These are phyloP conservation scores for Larix kaempferi DNA, from an alignment of 75 land plant genomes.

Conservation along the genomic window DNA sequence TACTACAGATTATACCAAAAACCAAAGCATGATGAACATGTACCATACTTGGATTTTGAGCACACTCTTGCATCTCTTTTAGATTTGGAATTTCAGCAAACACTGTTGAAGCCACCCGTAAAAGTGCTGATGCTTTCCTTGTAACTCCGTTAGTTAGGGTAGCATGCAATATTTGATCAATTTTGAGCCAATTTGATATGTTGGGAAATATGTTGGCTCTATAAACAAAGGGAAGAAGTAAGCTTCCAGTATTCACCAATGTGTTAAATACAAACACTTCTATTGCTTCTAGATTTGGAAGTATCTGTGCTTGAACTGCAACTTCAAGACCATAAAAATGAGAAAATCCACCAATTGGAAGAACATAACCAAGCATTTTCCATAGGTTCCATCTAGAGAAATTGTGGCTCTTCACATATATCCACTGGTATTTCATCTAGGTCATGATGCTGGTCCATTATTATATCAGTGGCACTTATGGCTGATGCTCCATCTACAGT, in stretches of 20 bases:
- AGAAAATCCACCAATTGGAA: conserved; percentile 95
- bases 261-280: conserved; percentile 39
- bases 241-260: conserved; percentile 65
- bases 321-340: conserved; percentile 91
- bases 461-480: background rate
- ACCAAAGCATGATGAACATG: too few relatives aligned
- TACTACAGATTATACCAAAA: too few relatives aligned
- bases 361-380: conserved; percentile 86
- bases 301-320: conserved; percentile 58
- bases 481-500: background rate
- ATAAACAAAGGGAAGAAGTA: conserved; percentile 79
- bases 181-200: too few relatives aligned
- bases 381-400: conserved; percentile 56
- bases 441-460: background rate
- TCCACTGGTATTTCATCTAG: background rate
- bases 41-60: background rate
- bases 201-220: conserved; percentile 22
- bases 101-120: conserved; percentile 69
- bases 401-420: background rate
- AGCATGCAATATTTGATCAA: conserved; percentile 55
- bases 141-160: conserved; percentile 79
- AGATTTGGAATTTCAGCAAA: conserved; percentile 51
- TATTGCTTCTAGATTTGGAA: conserved; percentile 43
- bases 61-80: conserved; percentile 39
- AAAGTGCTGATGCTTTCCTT: conserved; percentile 73